Evolutionary conservation across 1,284 basidiomycete genomes (phyloP), one percentile per base, ranked within the genome.

Genomic region (Sparassis latifolia): DNA sequence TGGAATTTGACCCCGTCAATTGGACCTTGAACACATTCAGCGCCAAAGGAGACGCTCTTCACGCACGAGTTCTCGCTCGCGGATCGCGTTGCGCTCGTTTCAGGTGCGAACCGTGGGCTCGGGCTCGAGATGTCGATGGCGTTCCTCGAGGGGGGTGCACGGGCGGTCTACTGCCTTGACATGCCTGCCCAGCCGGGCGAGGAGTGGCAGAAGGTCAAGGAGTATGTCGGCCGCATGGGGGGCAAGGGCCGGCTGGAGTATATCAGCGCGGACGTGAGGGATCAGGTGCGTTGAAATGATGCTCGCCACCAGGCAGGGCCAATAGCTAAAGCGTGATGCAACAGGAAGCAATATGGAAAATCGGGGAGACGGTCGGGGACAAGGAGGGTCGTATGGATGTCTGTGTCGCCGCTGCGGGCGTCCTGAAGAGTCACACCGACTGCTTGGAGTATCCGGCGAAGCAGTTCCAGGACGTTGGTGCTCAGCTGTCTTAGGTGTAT

Each of bases 71-170:
- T 93, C 69, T 77, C 80, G 7, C 76, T 92, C 40, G 71, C 70
- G n/a, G 84, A 83, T 58, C 81, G 86, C 29, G 86, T 89, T 10
- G 84, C 79, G 35, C 72, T 92, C 52, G 80, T 92, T 42, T 87
- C 89, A 0, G 89, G 89, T 9, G 91, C 76, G 2, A 89, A 88
- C 59, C 77, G 90, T 45, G 90, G 90, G 2, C 76, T 93, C 7
- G 90, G 91, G 3, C 77, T 93, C 40, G 88, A 90, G 68, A 86
- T 89, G 79, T 88, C 88, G 32, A 73, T 90, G 51, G 80, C 84
- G 3, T 70, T 90, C 38, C 77, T 82, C 40, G 90, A 94, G 69
- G 82, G 82, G 3, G 90, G 89, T 45, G 87, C 89, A 3, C 75
- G 84, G 12, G 80, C 71, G 2, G 80, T 93, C 1, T 88, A 89